Base-by-base conservation (phyloP, 73 alveolate species). In the Paraurostyla sp. region DNA sequence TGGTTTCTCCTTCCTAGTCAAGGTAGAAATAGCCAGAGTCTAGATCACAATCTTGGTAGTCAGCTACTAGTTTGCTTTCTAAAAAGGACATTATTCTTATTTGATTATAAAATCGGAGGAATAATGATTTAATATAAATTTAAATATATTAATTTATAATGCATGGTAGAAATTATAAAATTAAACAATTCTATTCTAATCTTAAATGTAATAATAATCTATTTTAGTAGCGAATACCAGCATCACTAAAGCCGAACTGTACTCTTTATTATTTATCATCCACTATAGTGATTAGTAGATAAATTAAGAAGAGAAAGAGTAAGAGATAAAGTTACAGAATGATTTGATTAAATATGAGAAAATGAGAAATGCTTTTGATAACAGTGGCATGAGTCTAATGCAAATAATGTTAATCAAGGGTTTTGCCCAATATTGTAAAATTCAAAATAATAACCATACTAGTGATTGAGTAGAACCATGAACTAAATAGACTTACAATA, bases 381-480 rank as follows among this genome's bases (percentile, higher is more conserved):
- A 22, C 30, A 50, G 30, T 73, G 87, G 87, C 46, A 45, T 73
- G 50, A 18, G 51, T 18, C 38, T 45, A 25, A 48, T 73, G 87
- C 87, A 73, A 33, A 57, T 50, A 41, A 45, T 48, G 87, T 50
- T 73, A 13, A 45, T 73, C 71, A 73, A 48, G 42, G 50, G 71
- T 7, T 36, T 73, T 15, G 57, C 42, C 7, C 52, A 73, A 7
- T 73, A 73, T 36, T 33, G 82, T 65, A 65, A 38, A 18, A 15
- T 40, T 36, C 18, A 2, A 36, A 38, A 38, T 4, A 38, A 15
- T 35, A 16, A 35, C 7, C 33, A 15, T 9, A 38, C 35, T 65
- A 65, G 82, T 73, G 73, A 43, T 45, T 30, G 48, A 23, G 40
- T 30, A 32, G 69, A 73, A 45, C 27, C 29, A 73, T 1, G 87